These are phyloP conservation scores for Lophiotrema nucula DNA, from an alignment of 495 filamentous ascomycete genomes.

Conservation along the genomic window DNA sequence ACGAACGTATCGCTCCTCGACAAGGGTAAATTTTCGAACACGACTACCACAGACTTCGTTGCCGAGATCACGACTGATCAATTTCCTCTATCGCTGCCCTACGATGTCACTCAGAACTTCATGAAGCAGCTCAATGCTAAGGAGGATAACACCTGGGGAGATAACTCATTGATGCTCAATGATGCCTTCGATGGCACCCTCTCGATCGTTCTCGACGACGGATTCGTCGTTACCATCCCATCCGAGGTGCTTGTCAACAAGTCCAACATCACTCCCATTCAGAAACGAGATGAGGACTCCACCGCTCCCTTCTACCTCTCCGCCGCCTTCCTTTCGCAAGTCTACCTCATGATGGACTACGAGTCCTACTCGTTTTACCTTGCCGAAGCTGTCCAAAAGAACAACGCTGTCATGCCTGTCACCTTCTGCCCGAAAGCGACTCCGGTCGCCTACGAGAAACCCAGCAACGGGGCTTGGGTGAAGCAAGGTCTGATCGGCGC, in stretches of 20 bases:
- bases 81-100: slow-evolving; percentile 37
- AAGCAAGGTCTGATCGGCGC: slow-evolving; percentile 36
- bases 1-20: slow-evolving; percentile 37
- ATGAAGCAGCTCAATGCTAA: slow-evolving; percentile 26
- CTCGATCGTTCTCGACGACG: slow-evolving; percentile 36
- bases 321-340: slow-evolving; percentile 36
- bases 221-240: slow-evolving; percentile 37
- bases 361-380: slow-evolving; percentile 37
- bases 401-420: slow-evolving; percentile 34
- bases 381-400: slow-evolving; percentile 33
- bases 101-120: slow-evolving; percentile 39
- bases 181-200: slow-evolving; percentile 34
- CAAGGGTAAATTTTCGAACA: slow-evolving; percentile 26
- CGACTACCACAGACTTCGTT: slow-evolving; percentile 29
- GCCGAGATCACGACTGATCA: slow-evolving; percentile 38
- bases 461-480: slow-evolving; percentile 14
- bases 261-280: slow-evolving; percentile 36
- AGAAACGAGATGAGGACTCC: slow-evolving; percentile 11
- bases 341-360: slow-evolving; percentile 42
- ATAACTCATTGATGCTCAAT: slow-evolving; percentile 34
- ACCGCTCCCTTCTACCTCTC: slow-evolving; percentile 37
- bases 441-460: slow-evolving; percentile 26
- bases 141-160: slow-evolving; percentile 32
- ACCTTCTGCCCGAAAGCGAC: slow-evolving; percentile 36
- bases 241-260: slow-evolving; percentile 32